These are phyloP conservation scores for Pelargonium myrrhifolium DNA, from an alignment of 441 rosid species.

Conservation along the genomic window DNA sequence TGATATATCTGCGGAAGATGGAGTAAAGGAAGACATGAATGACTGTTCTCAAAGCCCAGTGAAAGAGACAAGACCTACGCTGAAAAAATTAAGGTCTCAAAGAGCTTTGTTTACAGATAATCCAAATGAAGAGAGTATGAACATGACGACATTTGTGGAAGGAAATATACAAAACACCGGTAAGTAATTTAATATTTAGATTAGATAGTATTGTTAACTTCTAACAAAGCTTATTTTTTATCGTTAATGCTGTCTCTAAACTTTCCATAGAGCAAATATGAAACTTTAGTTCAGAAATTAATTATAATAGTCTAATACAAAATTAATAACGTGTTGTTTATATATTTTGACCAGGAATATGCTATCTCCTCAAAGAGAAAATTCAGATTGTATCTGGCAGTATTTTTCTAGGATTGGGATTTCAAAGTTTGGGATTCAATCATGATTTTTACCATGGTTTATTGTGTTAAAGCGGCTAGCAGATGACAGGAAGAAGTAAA, in stretches of 20 bases:
- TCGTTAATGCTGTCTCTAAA: slow-evolving; percentile 3
- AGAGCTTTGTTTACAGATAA: slow-evolving; percentile 28
- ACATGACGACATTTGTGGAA: slow-evolving; percentile 23
- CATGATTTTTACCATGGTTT: slow-evolving; percentile 66
- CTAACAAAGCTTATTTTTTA: slow-evolving; percentile 13
- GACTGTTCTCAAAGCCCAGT: slow-evolving; percentile 18
- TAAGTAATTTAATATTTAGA: slow-evolving; percentile 22
- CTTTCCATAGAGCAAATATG: slow-evolving; percentile 1
- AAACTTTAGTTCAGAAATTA: slow-evolving; percentile 5
- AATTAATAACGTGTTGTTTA: slow-evolving; percentile 16
- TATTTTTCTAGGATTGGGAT: slow-evolving; percentile 53
- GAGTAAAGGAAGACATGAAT: slow-evolving; percentile 13
- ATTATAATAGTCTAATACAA: slow-evolving; percentile 1
- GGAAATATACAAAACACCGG: slow-evolving; percentile 32
- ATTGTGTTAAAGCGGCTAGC: slow-evolving; percentile 33
- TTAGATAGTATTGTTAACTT: slow-evolving; percentile 8
- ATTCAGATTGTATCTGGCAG: slow-evolving; percentile 31
- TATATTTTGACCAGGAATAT: slow-evolving; percentile 40
- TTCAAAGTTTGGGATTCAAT: slow-evolving; percentile 44
- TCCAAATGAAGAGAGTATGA: slow-evolving; percentile 19
- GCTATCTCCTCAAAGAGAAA: slow-evolving; percentile 31
- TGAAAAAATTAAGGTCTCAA: slow-evolving; percentile 29
- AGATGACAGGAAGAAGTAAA: slow-evolving; percentile 10
- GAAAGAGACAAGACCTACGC: slow-evolving; percentile 16
- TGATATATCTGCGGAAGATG: slow-evolving; percentile 18